These are phyloP conservation scores for Coemansia sp. DNA, from an alignment of 192 early-diverging fungal species.

Conservation along the genomic window DNA sequence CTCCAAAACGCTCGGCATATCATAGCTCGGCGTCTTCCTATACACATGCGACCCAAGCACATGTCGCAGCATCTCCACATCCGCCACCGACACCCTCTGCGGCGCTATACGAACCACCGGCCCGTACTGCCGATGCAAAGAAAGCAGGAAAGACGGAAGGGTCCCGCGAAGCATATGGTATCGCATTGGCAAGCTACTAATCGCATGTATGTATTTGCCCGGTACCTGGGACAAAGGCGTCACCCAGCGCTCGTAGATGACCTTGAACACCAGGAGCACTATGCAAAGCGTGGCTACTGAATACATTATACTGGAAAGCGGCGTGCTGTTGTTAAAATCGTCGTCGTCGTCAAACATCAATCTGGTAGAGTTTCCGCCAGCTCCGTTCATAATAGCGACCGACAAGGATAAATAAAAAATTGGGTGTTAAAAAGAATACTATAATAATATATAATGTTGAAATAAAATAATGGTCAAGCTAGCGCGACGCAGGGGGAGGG, in stretches of 20 bases:
- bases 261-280: constrained; percentile 33
- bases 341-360: constrained; percentile 47
- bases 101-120: constrained; percentile 40
- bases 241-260: constrained; percentile 50
- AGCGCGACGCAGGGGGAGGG: too few species aligned
- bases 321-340: constrained; percentile 26
- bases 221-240: constrained; percentile 39
- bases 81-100: constrained; percentile 39
- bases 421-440: neutral
- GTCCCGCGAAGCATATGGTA: constrained; percentile 47
- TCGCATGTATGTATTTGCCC: constrained; percentile 22
- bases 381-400: constrained; percentile 38
- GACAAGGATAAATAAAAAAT: neutral
- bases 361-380: constrained; percentile 46
- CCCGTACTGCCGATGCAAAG: constrained; percentile 27
- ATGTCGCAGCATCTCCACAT: constrained; percentile 20
- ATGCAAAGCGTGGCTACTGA: constrained; percentile 15
- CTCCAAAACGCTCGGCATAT: constrained; percentile 21
- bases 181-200: constrained; percentile 43
- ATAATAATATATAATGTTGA: too few species aligned
- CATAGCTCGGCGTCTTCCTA: constrained; percentile 33
- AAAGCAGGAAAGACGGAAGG: constrained; percentile 23
- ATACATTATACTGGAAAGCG: constrained; percentile 36
- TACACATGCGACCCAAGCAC: constrained; percentile 33
- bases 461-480: too few species aligned